These are phyloP conservation scores for Puccinia hordei DNA, from an alignment of 1,284 basidiomycete species.

Conservation along the genomic window DNA sequence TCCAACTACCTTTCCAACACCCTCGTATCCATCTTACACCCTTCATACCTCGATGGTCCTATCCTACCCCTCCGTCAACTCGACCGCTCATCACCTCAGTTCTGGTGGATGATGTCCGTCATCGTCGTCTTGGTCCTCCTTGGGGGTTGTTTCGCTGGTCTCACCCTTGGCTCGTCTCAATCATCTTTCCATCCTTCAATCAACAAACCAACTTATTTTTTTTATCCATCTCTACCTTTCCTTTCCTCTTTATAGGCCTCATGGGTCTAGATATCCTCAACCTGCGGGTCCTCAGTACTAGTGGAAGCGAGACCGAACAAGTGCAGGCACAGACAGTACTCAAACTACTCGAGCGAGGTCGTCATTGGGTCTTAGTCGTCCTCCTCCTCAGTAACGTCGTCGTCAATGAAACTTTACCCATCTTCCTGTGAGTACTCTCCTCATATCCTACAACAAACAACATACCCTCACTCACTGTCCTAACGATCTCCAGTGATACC, in stretches of 20 bases:
- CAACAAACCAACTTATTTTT: background rate
- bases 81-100: constrained; percentile 22
- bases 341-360: constrained; percentile 60
- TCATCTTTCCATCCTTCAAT: background rate
- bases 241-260: constrained; percentile 64
- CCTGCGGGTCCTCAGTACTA: constrained; percentile 60
- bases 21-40: background rate
- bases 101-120: constrained; percentile 49
- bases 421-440: constrained; percentile 59
- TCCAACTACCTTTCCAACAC: background rate
- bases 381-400: constrained; percentile 62
- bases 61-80: background rate
- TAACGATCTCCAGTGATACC: constrained; percentile 20
- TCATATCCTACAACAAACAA: background rate
- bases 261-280: constrained; percentile 95
- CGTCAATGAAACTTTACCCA: constrained; percentile 63
- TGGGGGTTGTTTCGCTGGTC: constrained; percentile 50
- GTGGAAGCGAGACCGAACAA: constrained; percentile 61
- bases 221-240: constrained; percentile 9
- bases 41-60: background rate
- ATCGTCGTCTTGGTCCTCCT: constrained; percentile 47
- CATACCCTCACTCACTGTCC: background rate
- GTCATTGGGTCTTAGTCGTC: constrained; percentile 61
- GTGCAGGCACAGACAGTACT: constrained; percentile 62
- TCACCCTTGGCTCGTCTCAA: constrained; percentile 34